These are phyloP conservation scores for Solanum piurae DNA, from an alignment of 257 asterid species.

Conservation along the genomic window DNA sequence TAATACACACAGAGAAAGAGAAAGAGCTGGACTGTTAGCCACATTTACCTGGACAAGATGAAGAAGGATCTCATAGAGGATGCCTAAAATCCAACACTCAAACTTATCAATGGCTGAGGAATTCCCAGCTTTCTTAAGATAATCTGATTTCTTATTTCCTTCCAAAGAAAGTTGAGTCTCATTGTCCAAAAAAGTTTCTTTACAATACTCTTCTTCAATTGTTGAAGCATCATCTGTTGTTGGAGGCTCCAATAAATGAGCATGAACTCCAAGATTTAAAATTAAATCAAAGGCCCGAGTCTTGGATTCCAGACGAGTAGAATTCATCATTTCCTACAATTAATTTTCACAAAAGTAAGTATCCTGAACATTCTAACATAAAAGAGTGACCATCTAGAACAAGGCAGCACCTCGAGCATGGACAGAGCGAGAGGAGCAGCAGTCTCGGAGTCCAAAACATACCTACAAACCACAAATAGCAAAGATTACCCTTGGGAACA, in stretches of 20 bases:
- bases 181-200: constrained; percentile 54
- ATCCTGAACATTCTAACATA: background rate
- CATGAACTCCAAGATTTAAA: constrained; percentile 96
- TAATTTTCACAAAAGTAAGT: constrained; percentile 2
- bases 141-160: constrained; percentile 39
- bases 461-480: constrained; percentile 53
- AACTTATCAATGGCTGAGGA: constrained; percentile 69
- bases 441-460: constrained; percentile 79
- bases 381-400: background rate
- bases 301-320: constrained; percentile 74
- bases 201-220: constrained; percentile 73
- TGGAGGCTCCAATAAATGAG: constrained; percentile 95
- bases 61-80: constrained; percentile 89
- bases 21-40: background rate
- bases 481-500: background rate
- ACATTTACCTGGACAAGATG: constrained; percentile 91
- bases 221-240: constrained; percentile 59
- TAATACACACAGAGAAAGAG: background rate
- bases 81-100: constrained; percentile 97
- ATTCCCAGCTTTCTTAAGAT: constrained; percentile 36
- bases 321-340: constrained; percentile 84
- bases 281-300: constrained; percentile 92
- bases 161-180: constrained; percentile 52
- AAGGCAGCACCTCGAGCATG: constrained; percentile 76
- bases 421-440: constrained; percentile 95